phyloP scores from a whole-genome alignment of 2,329 filamentous ascomycete genomes.

The Scortechinia acanthostroma region DNA sequence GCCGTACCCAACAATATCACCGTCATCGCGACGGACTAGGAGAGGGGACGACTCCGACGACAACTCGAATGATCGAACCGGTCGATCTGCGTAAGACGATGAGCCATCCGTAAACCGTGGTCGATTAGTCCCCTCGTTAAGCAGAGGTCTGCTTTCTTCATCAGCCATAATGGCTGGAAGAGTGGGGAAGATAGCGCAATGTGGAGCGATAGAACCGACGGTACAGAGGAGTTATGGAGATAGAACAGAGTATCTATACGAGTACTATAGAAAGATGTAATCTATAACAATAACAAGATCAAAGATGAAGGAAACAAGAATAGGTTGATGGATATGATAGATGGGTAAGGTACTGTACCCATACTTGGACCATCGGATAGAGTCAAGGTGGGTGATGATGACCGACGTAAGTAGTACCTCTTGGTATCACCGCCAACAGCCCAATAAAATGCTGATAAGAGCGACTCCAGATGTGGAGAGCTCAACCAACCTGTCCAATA shows the following conservation, averaged over 20 bases:
- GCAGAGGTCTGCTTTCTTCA: conserved; percentile 18
- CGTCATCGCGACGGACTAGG: conserved; percentile 26
- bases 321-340: no score
- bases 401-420: not conserved
- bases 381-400: not conserved
- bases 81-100: conserved; percentile 5
- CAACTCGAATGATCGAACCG: conserved; percentile 16
- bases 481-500: no score
- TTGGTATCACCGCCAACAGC: conserved; percentile 1
- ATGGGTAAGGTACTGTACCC: no score
- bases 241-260: not conserved
- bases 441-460: no score
- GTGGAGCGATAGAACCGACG: conserved; percentile 3
- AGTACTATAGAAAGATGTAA: not conserved
- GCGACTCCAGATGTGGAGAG: no score
- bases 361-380: no score
- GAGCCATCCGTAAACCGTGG: not conserved
- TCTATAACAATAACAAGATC: not conserved
- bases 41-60: conserved; percentile 32
- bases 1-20: conserved; percentile 15
- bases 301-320: not conserved
- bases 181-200: conserved; percentile 10
- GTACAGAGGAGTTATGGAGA: conserved; percentile 1
- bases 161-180: conserved; percentile 18
- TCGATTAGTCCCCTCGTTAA: conserved; percentile 8